Evolutionary conservation across 495 filamentous ascomycete species (phyloP), one percentile per base, ranked within the genome.

Genomic region (Hyaloscypha bicolor): DNA sequence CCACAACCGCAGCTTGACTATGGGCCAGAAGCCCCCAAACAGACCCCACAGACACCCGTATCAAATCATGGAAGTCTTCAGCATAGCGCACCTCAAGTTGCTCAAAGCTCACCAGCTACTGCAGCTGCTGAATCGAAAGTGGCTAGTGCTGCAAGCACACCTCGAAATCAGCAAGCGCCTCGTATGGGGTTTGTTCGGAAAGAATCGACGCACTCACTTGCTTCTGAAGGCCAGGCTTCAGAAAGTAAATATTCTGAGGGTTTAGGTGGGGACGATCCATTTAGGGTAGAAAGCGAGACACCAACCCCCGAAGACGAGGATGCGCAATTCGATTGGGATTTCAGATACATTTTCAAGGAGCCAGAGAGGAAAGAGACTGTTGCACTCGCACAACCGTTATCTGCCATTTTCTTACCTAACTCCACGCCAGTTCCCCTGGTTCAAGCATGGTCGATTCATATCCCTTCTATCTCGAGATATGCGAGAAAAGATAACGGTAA

Each of bases 401-500:
- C 48, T 35, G 58, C 39, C 56, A 77, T 33, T 64, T 80, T 74
- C 48, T 25, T 25, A 25, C 25, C 25, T 25, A 75, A 79, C 11
- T 61, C 69, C 9, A 71, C 72, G 12, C 72, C 72, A 16, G 69
- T 71, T 19, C 72, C 72, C 22, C 33, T 73, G 4, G 33, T 71
- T 9, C 51, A 16, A 64, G 55, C 42, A 57, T 68, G 57, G 53
- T 62, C 45, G 29, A 62, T 56, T 29, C 39, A 33, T 25, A 21
- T 66, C 39, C 57, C 63, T 19, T 69, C 69, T 4, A 63, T 86
- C 62, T 83, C 79, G 45, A 85, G 74, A 61, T 86, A 78, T 71
- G 79, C 83, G 65, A 78, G 74, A 16, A 75, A 78, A n/a, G 72
- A 77, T 16, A 82, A 84, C 66, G 37, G 78, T 8, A 74, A 80